A percentile compares a stretch with the other conserved stretches of the same genome.
phyloP scores from a whole-genome alignment of 352 stramenopile species.

The Globisporangium sylvaticum region DNA sequence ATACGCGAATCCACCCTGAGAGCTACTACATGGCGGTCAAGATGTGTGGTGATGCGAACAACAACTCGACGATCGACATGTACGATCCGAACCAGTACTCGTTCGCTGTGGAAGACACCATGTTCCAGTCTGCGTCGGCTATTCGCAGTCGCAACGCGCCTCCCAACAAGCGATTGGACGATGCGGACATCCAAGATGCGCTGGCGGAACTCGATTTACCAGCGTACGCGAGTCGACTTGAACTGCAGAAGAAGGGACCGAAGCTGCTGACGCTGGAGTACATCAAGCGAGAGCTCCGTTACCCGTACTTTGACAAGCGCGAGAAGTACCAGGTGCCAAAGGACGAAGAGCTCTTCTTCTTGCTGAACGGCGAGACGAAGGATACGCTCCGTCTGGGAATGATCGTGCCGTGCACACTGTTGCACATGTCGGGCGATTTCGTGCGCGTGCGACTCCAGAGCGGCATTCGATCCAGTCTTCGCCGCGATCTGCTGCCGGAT shows the following conservation, averaged over 20 bases:
- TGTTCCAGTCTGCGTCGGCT: slow-evolving; percentile 86
- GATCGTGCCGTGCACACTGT: slow-evolving; percentile 80
- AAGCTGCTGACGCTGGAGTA: slow-evolving; percentile 86
- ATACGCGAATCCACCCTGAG: slow-evolving; percentile 86
- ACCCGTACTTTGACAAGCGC: slow-evolving; percentile 88
- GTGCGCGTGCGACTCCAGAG: slow-evolving; percentile 83
- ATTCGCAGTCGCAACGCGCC: slow-evolving; percentile 68
- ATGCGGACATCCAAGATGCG: slow-evolving; percentile 84
- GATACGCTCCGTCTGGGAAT: slow-evolving; percentile 81
- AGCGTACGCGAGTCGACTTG: slow-evolving; percentile 80
- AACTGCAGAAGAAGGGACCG: slow-evolving; percentile 87
- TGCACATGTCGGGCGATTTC: slow-evolving; percentile 83
- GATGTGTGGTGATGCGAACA: slow-evolving; percentile 89
- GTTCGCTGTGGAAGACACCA: slow-evolving; percentile 88
- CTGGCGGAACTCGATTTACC: slow-evolving; percentile 85
- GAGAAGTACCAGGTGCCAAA: slow-evolving; percentile 81
- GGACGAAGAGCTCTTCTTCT: slow-evolving; percentile 84
- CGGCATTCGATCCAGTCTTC: slow-evolving; percentile 75
- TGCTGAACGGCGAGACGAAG: slow-evolving; percentile 80
- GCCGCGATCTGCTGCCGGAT: slow-evolving; percentile 72
- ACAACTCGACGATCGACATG: slow-evolving; percentile 90
- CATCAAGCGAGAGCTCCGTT: slow-evolving; percentile 87
- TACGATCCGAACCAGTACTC: slow-evolving; percentile 90
- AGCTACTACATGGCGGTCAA: slow-evolving; percentile 92
- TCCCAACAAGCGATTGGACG: slow-evolving; percentile 49